A percentile compares a stretch with the other conserved stretches of the same genome.
Evolutionary conservation across 2,329 filamentous ascomycete species (phyloP).

Genomic region (Claviceps sp.): DNA sequence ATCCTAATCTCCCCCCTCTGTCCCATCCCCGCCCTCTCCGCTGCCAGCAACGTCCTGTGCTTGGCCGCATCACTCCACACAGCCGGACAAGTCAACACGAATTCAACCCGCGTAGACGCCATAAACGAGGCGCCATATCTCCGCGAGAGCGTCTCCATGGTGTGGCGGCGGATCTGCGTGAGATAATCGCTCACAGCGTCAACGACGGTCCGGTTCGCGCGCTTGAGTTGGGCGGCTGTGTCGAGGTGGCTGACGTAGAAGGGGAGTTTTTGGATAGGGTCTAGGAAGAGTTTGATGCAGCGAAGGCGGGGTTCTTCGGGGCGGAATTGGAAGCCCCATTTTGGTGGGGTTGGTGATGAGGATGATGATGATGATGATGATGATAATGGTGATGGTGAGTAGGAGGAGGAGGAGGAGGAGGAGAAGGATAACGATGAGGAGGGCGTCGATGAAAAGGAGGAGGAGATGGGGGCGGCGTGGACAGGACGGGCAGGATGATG

Average conservation of each 20-base stretch:
- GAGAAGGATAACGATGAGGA: too few relatives aligned
- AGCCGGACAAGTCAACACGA: slow-evolving; percentile 69
- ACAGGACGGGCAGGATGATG: slow-evolving; percentile 7
- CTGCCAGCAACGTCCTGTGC: slow-evolving; percentile 65
- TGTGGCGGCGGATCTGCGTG: slow-evolving; percentile 62
- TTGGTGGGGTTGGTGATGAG: slow-evolving; percentile 27
- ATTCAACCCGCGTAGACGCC: slow-evolving; percentile 61
- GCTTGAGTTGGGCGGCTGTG: slow-evolving; percentile 62
- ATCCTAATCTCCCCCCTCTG: slow-evolving; percentile 56
- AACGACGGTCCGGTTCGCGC: slow-evolving; percentile 62
- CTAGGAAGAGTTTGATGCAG: slow-evolving; percentile 76
- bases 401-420: too few relatives aligned
- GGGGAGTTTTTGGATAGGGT: slow-evolving; percentile 66
- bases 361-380: too few relatives aligned
- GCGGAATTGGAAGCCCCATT: slow-evolving; percentile 77
- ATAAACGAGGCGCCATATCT: slow-evolving; percentile 71
- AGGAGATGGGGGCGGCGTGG: slow-evolving; percentile 20
- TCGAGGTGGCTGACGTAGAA: slow-evolving; percentile 69
- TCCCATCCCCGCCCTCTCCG: slow-evolving; percentile 68
- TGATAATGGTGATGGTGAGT: too few relatives aligned
- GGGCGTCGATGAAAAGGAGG: slow-evolving; percentile 7
- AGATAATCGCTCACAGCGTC: slow-evolving; percentile 72
- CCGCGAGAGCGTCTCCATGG: slow-evolving; percentile 61
- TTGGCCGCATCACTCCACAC: slow-evolving; percentile 82
- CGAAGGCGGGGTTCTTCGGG: slow-evolving; percentile 63